Evolutionary conservation across 345 rosid genomes (phyloP).

Genomic region (Eutrema heterophyllum): DNA sequence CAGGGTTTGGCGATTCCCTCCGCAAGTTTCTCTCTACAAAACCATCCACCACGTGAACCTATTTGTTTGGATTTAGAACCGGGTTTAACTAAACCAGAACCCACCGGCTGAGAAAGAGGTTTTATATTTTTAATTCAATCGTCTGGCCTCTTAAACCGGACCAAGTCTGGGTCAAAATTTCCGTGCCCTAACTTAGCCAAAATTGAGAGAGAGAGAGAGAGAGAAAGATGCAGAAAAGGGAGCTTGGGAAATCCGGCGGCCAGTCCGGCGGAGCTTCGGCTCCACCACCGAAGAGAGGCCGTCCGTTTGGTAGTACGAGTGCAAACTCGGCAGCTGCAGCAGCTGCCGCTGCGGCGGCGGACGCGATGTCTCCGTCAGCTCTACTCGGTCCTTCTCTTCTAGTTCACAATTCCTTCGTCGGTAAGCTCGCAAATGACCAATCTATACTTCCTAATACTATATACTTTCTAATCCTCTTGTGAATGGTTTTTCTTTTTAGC

Average conservation of each 20-base stretch:
- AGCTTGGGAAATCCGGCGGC: constrained; percentile 64
- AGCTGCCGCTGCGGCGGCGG: constrained; percentile 45
- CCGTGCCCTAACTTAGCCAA: constrained; percentile 13
- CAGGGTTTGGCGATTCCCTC: constrained; percentile 21
- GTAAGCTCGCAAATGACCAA: constrained; percentile 37
- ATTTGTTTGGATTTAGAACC: neutral
- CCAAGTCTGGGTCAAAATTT: neutral
- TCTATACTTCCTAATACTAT: neutral
- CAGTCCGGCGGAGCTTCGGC: constrained; percentile 58
- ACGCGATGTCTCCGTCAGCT: constrained; percentile 59
- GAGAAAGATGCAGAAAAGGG: constrained; percentile 87
- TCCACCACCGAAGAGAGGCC: constrained; percentile 76
- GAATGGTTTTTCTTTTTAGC: neutral
- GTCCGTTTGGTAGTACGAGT: constrained; percentile 76
- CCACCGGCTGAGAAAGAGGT: neutral
- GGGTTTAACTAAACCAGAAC: neutral
- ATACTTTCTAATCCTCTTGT: neutral
- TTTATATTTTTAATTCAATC: too few relatives aligned
- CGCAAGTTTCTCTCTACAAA: neutral
- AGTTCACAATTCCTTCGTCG: constrained; percentile 81
- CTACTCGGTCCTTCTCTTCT: constrained; percentile 89
- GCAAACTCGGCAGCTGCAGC: constrained; percentile 38
- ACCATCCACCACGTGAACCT: neutral
- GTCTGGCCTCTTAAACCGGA: neutral
- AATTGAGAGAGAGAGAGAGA: constrained; percentile 11